Percentiles rank a stretch among this genome's conserved stretches.
Conservation (phyloP, 2,329 filamentous ascomycete species). For the Myotisia sp. region DNA sequence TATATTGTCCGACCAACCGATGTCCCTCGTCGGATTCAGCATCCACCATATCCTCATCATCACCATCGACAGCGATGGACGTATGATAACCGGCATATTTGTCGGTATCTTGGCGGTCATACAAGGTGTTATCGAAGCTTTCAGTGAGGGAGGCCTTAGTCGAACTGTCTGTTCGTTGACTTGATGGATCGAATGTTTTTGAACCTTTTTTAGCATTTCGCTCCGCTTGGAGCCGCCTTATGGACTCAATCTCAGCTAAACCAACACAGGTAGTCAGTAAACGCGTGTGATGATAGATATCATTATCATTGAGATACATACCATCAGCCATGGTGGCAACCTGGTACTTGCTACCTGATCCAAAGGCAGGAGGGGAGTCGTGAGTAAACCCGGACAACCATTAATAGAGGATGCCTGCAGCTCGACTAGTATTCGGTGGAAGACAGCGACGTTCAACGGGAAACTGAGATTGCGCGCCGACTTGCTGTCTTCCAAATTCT, state of each 20-base stretch:
- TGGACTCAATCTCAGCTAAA: slow-evolving; percentile 67
- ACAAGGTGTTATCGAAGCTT: slow-evolving; percentile 69
- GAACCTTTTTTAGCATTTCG: slow-evolving; percentile 77
- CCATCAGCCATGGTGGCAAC: slow-evolving; percentile 31
- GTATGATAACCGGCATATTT: slow-evolving; percentile 82
- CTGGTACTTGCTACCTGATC: neutral
- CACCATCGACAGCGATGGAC: slow-evolving; percentile 67
- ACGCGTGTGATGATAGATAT: neutral
- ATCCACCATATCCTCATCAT: slow-evolving; percentile 68
- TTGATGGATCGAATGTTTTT: slow-evolving; percentile 61
- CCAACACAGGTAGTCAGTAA: neutral
- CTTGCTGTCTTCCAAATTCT: too few relatives aligned
- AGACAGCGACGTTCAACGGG: too few relatives aligned
- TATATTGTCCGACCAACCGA: slow-evolving; percentile 86
- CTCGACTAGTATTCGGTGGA: too few relatives aligned
- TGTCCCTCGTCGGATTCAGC: slow-evolving; percentile 58
- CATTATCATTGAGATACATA: slow-evolving; percentile 14
- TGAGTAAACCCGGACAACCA: too few relatives aligned
- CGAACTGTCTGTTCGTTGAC: slow-evolving; percentile 67
- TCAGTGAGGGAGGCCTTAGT: slow-evolving; percentile 88
- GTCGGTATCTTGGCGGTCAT: slow-evolving; percentile 62
- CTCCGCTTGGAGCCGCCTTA: slow-evolving; percentile 81
- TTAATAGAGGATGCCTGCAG: too few relatives aligned
- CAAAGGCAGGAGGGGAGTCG: neutral
- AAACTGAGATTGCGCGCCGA: too few relatives aligned